Evolutionary conservation across 2,329 filamentous ascomycete species (phyloP), one percentile per base, ranked within the genome.

Genomic region (Alternaria burnsii): DNA sequence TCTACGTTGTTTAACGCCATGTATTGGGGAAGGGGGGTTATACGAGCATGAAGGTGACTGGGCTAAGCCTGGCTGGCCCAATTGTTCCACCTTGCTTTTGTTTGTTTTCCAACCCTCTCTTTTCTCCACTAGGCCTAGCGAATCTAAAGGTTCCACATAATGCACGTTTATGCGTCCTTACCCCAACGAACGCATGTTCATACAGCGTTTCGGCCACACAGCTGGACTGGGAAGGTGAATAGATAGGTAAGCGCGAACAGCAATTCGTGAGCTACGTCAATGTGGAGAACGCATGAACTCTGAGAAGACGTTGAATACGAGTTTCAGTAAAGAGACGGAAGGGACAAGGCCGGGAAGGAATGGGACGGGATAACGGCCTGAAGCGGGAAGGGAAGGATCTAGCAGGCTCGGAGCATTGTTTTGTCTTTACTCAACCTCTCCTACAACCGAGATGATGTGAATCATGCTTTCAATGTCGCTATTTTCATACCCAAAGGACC

Each of bases 351-450:
- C 54, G 26, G 44, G 54, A 43, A 51, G 54, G 34, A 50, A 50
- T 38, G 34, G 34, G 47, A 44, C 62, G 62, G 62, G 43, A 52
- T 47, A 65, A 43, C 62, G 59, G 60, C 61, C 52, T 59, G 57
- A 62, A 61, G 66, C 66, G 63, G 66, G 63, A 64, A 64, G 53
- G 61, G 43, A 57, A 62, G 61, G 61, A 62, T 68, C 50, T 38
- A 41, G 44, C 53, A 61, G 61, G 54, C 24, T 40, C 62, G 65
- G 65, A 67, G 57, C 24, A 60, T 61, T 61, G 52, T 60, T 55
- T 51, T 43, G 52, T 57, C 40, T 20, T 20, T 41, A 36, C 38
- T 55, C 51, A 28, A 43, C 38, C 24, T 16, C 20, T 34, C 26
- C 26, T 30, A 36, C 43, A 36, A 50, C 46, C 46, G 46, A 50